These are phyloP conservation scores for Teunomyces barrocoloradensis DNA, from an alignment of 805 yeast genomes.

Conservation along the genomic window DNA sequence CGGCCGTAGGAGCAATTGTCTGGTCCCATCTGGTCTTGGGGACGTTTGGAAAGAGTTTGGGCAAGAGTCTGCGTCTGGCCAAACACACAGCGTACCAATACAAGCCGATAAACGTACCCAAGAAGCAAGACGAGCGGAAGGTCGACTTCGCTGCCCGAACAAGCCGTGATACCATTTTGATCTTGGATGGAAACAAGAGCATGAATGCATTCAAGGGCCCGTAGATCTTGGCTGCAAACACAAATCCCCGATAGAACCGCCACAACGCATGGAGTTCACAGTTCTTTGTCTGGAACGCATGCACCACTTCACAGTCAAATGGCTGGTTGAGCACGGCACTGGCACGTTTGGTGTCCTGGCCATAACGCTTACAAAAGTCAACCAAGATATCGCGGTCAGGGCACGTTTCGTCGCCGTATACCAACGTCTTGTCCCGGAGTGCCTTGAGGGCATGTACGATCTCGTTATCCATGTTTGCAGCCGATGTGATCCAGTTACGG, in stretches of 20 bases:
- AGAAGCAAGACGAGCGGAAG: conserved; percentile 41
- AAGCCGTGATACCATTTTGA: conserved; percentile 13
- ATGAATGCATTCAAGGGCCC: conserved; percentile 37
- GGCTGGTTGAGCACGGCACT: conserved; percentile 27
- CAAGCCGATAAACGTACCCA: conserved; percentile 41
- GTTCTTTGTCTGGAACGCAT: conserved; percentile 34
- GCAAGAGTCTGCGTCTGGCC: conserved; percentile 38
- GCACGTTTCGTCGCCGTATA: conserved; percentile 34
- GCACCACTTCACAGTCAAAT: conserved; percentile 40
- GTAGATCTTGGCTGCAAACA: conserved; percentile 39
- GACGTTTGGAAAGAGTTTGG: conserved; percentile 35
- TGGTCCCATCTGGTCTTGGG: conserved; percentile 36
- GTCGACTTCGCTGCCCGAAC: conserved; percentile 25
- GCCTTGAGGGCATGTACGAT: conserved; percentile 29
- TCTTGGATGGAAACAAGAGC: conserved; percentile 21
- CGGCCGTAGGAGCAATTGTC: conserved; percentile 39
- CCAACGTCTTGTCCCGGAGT: conserved; percentile 27
- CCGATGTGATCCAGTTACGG: conserved; percentile 47
- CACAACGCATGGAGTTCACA: conserved; percentile 49
- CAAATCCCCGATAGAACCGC: conserved; percentile 43
- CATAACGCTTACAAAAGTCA: conserved; percentile 30
- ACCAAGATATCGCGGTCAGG: conserved; percentile 27
- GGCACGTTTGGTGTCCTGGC: conserved; percentile 32
- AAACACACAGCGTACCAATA: conserved; percentile 50
- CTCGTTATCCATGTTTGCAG: conserved; percentile 46